Conservation (phyloP, 768 basidiomycete genomes). For the Royoungia palumana region DNA sequence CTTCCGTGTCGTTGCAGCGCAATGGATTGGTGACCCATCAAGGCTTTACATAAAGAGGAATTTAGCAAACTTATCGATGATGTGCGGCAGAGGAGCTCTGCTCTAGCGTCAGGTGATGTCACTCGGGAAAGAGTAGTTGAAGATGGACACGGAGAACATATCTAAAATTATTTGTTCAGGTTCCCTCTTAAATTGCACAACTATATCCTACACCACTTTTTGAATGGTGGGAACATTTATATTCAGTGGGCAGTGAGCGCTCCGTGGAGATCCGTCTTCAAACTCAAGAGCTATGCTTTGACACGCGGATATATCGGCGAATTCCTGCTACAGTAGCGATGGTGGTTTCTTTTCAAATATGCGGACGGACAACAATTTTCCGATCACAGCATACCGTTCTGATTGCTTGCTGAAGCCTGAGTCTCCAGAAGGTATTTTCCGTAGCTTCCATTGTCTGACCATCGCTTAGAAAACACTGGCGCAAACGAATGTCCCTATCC, state of each 20-base stretch:
- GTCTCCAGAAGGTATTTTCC: background rate
- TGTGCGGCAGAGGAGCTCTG: slow-evolving; percentile 35
- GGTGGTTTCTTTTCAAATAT: background rate
- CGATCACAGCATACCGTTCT: slow-evolving; percentile 5
- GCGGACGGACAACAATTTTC: background rate
- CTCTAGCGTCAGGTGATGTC: background rate
- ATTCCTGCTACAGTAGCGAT: background rate
- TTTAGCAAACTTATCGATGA: slow-evolving; percentile 35
- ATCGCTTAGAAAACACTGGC: background rate
- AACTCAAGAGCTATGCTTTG: background rate
- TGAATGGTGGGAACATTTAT: background rate
- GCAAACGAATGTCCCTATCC: slow-evolving; percentile 11
- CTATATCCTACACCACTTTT: background rate
- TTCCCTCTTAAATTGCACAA: background rate
- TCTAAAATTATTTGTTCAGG: slow-evolving; percentile 2
- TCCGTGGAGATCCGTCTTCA: slow-evolving; percentile 6
- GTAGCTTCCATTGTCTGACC: slow-evolving; percentile 12
- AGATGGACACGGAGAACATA: slow-evolving; percentile 36
- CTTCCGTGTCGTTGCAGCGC: background rate
- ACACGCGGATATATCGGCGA: background rate
- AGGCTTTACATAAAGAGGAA: slow-evolving; percentile 28
- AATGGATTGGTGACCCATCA: background rate
- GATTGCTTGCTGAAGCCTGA: background rate
- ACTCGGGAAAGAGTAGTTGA: slow-evolving; percentile 28
- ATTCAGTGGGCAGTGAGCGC: background rate